Base-by-base conservation (phyloP, 2,329 filamentous ascomycete genomes). In the Fusarium chaquense region DNA sequence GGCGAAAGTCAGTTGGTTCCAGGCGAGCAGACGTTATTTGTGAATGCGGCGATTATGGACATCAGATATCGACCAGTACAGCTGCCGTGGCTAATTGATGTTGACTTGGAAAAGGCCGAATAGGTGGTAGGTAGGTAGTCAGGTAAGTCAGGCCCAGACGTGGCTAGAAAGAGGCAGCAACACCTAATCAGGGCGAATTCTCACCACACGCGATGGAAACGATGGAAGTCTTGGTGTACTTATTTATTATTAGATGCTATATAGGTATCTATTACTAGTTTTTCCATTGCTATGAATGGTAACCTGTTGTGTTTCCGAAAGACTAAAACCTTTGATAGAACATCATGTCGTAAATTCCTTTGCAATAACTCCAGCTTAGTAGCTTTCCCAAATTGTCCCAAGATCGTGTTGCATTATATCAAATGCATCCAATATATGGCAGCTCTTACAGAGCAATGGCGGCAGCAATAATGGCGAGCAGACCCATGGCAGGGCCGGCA, bases 21-120 rank as follows among this genome's bases (percentile, higher is more conserved):
- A 10, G 84, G 83, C 0, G 75, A 78, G 43, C 82, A 88, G 67
- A 90, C 87, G 0, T 73, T 90, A 9, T 89, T 90, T 71, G 79
- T 90, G 12, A 90, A 90, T 73, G 87, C 87, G 2, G 80, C 88
- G 0, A 83, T 89, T 28, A 79, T 87, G 77, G 80, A 84, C 5
- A 72, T 79, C 4, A 62, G 76, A 9, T 81, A 83, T 20, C 60
- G 74, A n/a, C 79, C 81, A 13, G 70, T 76, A 12, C 85, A 90
- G 43, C 73, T 82, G 18, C 83, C 86, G 1, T 90, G 85, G 85
- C 20, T 89, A 4, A 75, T 89, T 7, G 82, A 87, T 13, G 62
- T 88, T 8, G 80, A 84, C 28, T 76, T 89, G 36, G 74, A 69
- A 9, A 65, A 52, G 32, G 64, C 66, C 11, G 9, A 33, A 10